A percentile compares a stretch with the other conserved stretches of the same genome.
Conservation (phyloP, 2,329 filamentous ascomycete genomes). For the Didymella lethalis region DNA sequence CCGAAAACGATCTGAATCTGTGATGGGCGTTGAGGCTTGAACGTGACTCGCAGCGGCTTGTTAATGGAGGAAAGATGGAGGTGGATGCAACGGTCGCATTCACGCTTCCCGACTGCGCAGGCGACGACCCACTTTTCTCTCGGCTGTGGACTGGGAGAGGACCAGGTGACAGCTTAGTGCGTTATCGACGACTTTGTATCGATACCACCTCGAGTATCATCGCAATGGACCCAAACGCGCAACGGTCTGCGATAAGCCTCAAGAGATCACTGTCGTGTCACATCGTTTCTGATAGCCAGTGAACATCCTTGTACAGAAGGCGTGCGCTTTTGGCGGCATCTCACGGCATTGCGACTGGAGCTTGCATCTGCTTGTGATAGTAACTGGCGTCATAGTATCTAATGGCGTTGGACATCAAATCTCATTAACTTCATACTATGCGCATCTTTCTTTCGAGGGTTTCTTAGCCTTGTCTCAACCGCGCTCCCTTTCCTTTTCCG, state of each 20-base stretch:
- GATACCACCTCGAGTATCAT: slow-evolving; percentile 45
- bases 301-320: slow-evolving; percentile 23
- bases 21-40: slow-evolving; percentile 41
- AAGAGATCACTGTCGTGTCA: slow-evolving; percentile 36
- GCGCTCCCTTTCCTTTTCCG: slow-evolving; percentile 33
- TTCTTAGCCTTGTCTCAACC: slow-evolving; percentile 45
- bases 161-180: slow-evolving; percentile 34
- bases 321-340: slow-evolving; percentile 30
- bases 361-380: slow-evolving; percentile 29
- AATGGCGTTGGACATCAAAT: slow-evolving; percentile 16
- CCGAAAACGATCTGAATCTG: slow-evolving; percentile 35
- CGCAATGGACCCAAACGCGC: slow-evolving; percentile 18
- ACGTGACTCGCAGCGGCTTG: slow-evolving; percentile 45
- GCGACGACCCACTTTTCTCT: slow-evolving; percentile 33
- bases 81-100: slow-evolving; percentile 48
- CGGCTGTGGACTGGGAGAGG: slow-evolving; percentile 20
- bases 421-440: slow-evolving; percentile 35
- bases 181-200: slow-evolving; percentile 34
- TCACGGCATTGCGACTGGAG: slow-evolving; percentile 19
- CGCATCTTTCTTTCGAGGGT: slow-evolving; percentile 22
- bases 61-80: slow-evolving; percentile 46
- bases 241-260: slow-evolving; percentile 18
- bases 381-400: slow-evolving; percentile 22
- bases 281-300: slow-evolving; percentile 31
- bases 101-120: slow-evolving; percentile 30